phyloP scores from a whole-genome alignment of 148 eudicot species.

The Suaeda aralocaspica region DNA sequence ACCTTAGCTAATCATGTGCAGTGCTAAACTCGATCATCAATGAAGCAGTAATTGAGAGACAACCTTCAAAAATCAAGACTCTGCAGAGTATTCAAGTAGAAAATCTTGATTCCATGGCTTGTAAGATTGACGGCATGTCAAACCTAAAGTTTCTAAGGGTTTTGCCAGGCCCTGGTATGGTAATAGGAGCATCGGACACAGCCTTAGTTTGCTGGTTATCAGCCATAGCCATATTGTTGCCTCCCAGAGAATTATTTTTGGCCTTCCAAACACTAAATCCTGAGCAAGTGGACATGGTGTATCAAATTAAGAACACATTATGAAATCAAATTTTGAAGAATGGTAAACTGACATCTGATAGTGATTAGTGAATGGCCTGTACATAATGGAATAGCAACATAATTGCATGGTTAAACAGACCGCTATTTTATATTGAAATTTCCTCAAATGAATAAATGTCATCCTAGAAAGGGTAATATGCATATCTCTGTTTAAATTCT shows the following conservation, averaged over 20 bases:
- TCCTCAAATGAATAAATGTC: background rate
- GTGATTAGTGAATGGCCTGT: no score
- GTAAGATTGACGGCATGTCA: constrained; percentile 47
- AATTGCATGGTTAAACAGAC: background rate
- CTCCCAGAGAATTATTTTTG: constrained; percentile 60
- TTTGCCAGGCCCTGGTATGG: constrained; percentile 49
- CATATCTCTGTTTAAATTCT: background rate
- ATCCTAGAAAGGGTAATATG: background rate
- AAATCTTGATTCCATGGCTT: constrained; percentile 57
- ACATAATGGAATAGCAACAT: no score
- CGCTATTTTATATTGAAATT: no score
- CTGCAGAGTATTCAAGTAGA: constrained; percentile 20
- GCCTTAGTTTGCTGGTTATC: constrained; percentile 54
- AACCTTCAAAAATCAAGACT: constrained; percentile 6
- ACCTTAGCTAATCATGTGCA: constrained; percentile 20
- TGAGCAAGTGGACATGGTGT: constrained; percentile 15
- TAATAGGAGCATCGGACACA: constrained; percentile 29
- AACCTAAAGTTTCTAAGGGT: constrained; percentile 72
- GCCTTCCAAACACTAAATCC: constrained; percentile 82
- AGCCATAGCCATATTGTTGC: constrained; percentile 41
- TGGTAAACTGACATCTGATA: no score
- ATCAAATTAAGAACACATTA: constrained; percentile 1
- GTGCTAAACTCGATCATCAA: constrained; percentile 11
- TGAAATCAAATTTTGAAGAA: background rate
- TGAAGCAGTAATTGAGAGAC: background rate